Conservation (phyloP, 306 rosid genomes). For the Lathyrus oleraceus region DNA sequence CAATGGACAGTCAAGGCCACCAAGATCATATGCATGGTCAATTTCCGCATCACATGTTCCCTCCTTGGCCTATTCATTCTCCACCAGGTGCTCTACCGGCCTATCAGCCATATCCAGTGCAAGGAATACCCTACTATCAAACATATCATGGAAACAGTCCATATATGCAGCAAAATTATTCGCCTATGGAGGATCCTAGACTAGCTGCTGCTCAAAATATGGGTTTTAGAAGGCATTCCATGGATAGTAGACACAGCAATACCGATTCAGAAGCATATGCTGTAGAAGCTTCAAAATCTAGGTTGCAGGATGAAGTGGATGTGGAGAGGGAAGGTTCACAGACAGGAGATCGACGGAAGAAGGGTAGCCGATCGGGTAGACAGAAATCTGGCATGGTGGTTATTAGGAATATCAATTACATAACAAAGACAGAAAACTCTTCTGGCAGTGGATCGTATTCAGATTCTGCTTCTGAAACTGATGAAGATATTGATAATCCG, state of each 20-base stretch:
- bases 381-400: constrained; percentile 81
- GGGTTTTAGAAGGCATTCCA: constrained; percentile 75
- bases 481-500: constrained; percentile 52
- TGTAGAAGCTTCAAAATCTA: constrained; percentile 54
- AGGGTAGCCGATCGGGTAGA: constrained; percentile 60
- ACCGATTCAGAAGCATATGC: constrained; percentile 63
- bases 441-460: constrained; percentile 71
- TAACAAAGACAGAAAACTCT: constrained; percentile 64
- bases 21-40: constrained; percentile 85
- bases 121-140: constrained; percentile 93
- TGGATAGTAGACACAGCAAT: constrained; percentile 68
- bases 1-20: constrained; percentile 61
- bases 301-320: constrained; percentile 58
- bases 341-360: constrained; percentile 56
- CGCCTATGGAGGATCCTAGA: constrained; percentile 67
- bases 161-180: constrained; percentile 72
- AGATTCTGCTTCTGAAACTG: constrained; percentile 62
- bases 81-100: constrained; percentile 76
- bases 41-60: constrained; percentile 82
- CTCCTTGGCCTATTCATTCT: constrained; percentile 95
- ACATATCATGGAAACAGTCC: constrained; percentile 75
- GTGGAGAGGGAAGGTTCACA: constrained; percentile 57
- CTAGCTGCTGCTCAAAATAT: constrained; percentile 49
- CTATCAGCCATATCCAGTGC: constrained; percentile 83
- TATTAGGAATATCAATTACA: constrained; percentile 87